These are phyloP conservation scores for Phytopythium helicoides DNA, from an alignment of 352 stramenopile genomes.

Conservation along the genomic window DNA sequence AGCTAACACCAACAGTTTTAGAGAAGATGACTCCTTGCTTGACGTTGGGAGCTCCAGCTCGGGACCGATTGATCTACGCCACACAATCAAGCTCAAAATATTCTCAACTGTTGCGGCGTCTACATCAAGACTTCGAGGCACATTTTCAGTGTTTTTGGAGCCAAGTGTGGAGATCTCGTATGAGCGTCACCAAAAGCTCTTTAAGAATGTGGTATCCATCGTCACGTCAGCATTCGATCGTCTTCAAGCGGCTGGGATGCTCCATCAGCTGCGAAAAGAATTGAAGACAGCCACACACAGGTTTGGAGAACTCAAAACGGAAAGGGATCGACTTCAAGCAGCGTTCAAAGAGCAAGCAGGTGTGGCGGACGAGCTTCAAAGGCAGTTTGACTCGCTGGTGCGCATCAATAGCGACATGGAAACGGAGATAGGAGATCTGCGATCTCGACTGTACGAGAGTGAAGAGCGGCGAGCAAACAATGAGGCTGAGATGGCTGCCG, in stretches of 20 bases:
- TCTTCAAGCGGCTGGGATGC: neutral
- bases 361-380: neutral
- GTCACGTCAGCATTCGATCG: neutral
- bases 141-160: constrained; percentile 1
- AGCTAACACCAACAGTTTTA: too few species aligned
- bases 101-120: neutral
- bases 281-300: neutral
- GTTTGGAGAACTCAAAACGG: neutral
- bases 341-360: neutral
- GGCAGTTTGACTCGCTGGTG: neutral
- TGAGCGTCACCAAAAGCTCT: neutral
- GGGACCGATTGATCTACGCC: neutral
- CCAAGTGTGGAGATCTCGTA: neutral
- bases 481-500: neutral
- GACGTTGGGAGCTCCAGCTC: neutral
- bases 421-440: neutral
- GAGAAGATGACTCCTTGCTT: too few species aligned
- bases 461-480: neutral
- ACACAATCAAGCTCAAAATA: neutral
- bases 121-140: neutral
- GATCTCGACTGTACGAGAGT: neutral
- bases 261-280: neutral
- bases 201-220: neutral
- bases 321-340: neutral
- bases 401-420: neutral